Evolutionary conservation across 768 basidiomycete species (phyloP).

Genomic region (Dacryopinax primogenitus): DNA sequence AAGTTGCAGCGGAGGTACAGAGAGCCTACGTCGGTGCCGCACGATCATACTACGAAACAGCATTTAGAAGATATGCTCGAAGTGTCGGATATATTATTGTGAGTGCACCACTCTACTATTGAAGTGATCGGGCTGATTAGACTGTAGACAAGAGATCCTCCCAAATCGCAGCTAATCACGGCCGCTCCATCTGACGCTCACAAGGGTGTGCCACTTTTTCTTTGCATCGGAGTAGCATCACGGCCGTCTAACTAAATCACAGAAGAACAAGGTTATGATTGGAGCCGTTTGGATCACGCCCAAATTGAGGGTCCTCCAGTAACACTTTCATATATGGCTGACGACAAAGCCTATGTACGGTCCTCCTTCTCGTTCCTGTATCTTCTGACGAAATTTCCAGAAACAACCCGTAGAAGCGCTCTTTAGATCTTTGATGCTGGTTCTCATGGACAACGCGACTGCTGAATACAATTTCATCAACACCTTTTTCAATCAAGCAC

Average conservation of each 20-base stretch:
- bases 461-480: constrained; percentile 83
- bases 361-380: constrained; percentile 12
- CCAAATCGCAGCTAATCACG: constrained; percentile 1
- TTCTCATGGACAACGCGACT: constrained; percentile 88
- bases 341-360: constrained; percentile 74
- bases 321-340: constrained; percentile 75
- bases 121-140: not conserved
- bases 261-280: constrained; percentile 30
- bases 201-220: not conserved
- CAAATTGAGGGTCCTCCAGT: constrained; percentile 70
- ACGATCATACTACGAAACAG: constrained; percentile 89
- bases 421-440: constrained; percentile 71
- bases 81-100: constrained; percentile 72
- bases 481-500: constrained; percentile 53
- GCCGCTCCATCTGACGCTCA: not conserved
- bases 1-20: constrained; percentile 76
- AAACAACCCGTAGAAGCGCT: constrained; percentile 75
- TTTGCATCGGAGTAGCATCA: not conserved
- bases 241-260: not conserved
- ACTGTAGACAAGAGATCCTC: not conserved
- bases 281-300: constrained; percentile 49
- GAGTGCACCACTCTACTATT: constrained; percentile 9
- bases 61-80: constrained; percentile 77
- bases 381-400: constrained; percentile 28
- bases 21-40: constrained; percentile 71